A percentile compares a stretch with the other conserved stretches of the same genome.
Conservation (phyloP, 1,284 basidiomycete genomes). For the Trametes sp. region DNA sequence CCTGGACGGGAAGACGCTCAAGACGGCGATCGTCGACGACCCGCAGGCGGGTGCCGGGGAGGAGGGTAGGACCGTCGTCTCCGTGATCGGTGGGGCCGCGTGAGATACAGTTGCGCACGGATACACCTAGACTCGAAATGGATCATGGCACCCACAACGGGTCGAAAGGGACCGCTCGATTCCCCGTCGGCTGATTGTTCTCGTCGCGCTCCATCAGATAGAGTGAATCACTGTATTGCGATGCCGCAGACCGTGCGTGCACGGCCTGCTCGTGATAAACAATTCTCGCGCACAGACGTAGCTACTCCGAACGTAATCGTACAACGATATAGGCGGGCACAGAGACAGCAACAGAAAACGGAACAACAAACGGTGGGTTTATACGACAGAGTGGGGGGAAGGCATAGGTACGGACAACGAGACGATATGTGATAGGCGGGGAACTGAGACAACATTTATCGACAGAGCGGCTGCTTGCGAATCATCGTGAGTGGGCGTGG, state of each 20-base stretch:
- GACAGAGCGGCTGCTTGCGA: background rate
- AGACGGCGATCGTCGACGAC: constrained; percentile 26
- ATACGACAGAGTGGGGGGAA: background rate
- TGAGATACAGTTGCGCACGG: background rate
- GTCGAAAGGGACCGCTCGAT: background rate
- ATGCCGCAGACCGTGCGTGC: constrained; percentile 7
- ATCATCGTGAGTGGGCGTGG: background rate
- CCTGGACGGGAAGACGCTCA: constrained; percentile 39
- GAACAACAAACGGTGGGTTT: background rate
- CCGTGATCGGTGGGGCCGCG: constrained; percentile 4
- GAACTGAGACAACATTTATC: background rate
- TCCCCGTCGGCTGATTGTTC: background rate
- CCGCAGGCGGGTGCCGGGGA: background rate
- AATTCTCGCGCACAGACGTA: background rate
- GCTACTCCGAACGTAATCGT: constrained; percentile 12
- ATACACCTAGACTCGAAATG: constrained; percentile 5
- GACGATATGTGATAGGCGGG: background rate
- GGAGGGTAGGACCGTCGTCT: constrained; percentile 2
- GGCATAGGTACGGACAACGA: background rate
- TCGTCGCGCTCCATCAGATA: constrained; percentile 3
- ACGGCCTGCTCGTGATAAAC: constrained; percentile 1
- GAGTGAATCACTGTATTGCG: constrained; percentile 11
- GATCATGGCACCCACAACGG: constrained; percentile 6
- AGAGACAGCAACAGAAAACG: constrained; percentile 6
- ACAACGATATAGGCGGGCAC: constrained; percentile 11